Evolutionary conservation across 2,329 filamentous ascomycete species (phyloP).

Genomic region (Trichoderma sp.): DNA sequence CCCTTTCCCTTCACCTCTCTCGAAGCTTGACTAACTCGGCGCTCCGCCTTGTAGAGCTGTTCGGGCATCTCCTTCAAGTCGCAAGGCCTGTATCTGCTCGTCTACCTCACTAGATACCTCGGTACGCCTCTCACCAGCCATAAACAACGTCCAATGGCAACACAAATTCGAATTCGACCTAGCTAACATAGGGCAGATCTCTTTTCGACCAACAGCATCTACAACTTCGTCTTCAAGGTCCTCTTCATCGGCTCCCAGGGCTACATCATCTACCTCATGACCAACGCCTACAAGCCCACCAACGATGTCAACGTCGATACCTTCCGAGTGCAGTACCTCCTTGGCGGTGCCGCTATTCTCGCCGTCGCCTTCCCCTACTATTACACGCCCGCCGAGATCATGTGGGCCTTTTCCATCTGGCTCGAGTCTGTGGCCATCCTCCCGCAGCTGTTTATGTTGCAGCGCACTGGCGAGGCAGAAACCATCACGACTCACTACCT

Average conservation of each 20-base stretch:
- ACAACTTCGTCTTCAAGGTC: constrained; percentile 95
- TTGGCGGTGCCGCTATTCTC: constrained; percentile 74
- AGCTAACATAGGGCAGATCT: constrained; percentile 58
- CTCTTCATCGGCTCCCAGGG: constrained; percentile 86
- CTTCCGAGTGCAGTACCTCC: constrained; percentile 92
- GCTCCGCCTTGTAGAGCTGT: constrained; percentile 76
- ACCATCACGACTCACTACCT: constrained; percentile 99
- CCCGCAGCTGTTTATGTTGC: constrained; percentile 96
- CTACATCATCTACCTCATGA: constrained; percentile 98
- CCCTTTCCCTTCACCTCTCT: constrained; percentile 15
- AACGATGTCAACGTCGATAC: constrained; percentile 97
- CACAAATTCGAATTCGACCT: not conserved
- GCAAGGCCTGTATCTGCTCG: constrained; percentile 88
- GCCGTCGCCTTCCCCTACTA: constrained; percentile 81
- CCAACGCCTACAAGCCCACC: constrained; percentile 94
- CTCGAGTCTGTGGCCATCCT: constrained; percentile 94
- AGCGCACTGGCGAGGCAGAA: constrained; percentile 95
- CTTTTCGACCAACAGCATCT: constrained; percentile 78
- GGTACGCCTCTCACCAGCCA: constrained; percentile 46
- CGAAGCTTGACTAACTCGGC: constrained; percentile 16
- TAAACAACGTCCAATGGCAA: not conserved
- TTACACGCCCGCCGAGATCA: constrained; percentile 79
- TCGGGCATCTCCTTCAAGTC: constrained; percentile 98
- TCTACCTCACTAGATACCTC: constrained; percentile 92
- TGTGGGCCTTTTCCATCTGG: constrained; percentile 99